Base-by-base conservation (phyloP, 345 rosid species). In the Ricinus communis region DNA sequence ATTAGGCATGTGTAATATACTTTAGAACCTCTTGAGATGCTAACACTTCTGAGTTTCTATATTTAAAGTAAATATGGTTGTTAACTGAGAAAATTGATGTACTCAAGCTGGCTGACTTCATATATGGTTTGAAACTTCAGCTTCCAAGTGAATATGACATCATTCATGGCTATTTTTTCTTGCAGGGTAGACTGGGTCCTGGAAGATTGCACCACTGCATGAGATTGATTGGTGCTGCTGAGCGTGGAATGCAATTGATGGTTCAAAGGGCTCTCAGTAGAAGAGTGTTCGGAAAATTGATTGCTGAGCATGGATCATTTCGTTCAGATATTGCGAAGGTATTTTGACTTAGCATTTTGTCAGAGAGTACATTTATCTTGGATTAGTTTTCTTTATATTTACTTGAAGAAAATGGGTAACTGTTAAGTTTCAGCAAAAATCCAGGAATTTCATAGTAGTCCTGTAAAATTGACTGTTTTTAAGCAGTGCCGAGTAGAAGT, bases 131-230 rank as follows among this genome's bases (percentile, higher is more conserved):
- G 40, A 24, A 15, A 1, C 16, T 15, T 6, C 13, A 3, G 19
- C 50, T n/a, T 59, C 33, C 41, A 4, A 27, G 24, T 41, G 49
- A 40, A 36, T 27, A 33, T 14, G 51, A 14, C 5, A 14, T 49
- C 36, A 10, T 21, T 53, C 31, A 5, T 43, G 18, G 49, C 74
- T 74, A 70, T 81, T 51, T 41, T 28, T 71, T 59, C 70, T 69
- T 82, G 62, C 87, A 95, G 99, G 99, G 97, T 70, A 87, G 99
- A 82, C 82, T 95, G 66, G 99, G 99, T 61, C 99, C 99, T 1
- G 99, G 99, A 80, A 90, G 99, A 76, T 77, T 92, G 91, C 98
- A 94, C 85, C 98, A 94, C 74, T 94, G 96, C 80, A 87, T 92
- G 99, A 90, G 99, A 86, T 79, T 90, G 79, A 79, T 95, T 41